Base-by-base conservation (phyloP, 345 rosid genomes). In the Citrus trifoliata region DNA sequence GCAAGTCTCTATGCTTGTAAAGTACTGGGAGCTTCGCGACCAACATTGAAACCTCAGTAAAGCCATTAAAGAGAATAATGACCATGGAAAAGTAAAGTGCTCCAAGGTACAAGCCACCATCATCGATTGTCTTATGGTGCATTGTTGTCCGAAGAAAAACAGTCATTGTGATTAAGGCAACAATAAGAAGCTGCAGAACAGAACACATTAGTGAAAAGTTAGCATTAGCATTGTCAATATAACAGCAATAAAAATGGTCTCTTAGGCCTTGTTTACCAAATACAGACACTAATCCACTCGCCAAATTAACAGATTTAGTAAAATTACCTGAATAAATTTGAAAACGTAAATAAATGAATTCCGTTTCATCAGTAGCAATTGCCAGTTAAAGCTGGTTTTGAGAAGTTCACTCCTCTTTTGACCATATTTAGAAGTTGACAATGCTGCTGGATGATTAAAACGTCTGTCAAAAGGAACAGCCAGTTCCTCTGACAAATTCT, bases 21-120 rank as follows among this genome's bases (percentile, higher is more conserved):
- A 96, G 92, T 22, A 96, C 88, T 0, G 99, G 97, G 81, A 96
- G 98, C 90, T 96, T 96, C 73, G 95, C 92, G 75, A 94, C 98
- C 81, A 96, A 85, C 98, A 96, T 90, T 3, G 99, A 89, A 78
- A 96, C 99, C 87, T 96, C 99, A 5, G 99, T 96, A 73, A 96
- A 96, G 74, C 99, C 98, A 75, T 96, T 96, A 48, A 96, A 96
- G 80, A 96, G 98, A 87, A 96, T 86, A 87, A 94, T 96, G 80
- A 96, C 93, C 98, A 89, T 96, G 65, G 99, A 96, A 80, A 96
- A 96, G 90, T 96, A 96, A 65, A 94, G 75, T 4, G 95, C 86
- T 21, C 98, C 99, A 69, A 94, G 92, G 82, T 89, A 94, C 81
- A 96, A 79, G 85, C 93, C 92, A 80, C 97, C 99, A 77, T 93